Evolutionary conservation across 2,329 filamentous ascomycete species (phyloP).

Genomic region (Pseudogymnoascus sp.): DNA sequence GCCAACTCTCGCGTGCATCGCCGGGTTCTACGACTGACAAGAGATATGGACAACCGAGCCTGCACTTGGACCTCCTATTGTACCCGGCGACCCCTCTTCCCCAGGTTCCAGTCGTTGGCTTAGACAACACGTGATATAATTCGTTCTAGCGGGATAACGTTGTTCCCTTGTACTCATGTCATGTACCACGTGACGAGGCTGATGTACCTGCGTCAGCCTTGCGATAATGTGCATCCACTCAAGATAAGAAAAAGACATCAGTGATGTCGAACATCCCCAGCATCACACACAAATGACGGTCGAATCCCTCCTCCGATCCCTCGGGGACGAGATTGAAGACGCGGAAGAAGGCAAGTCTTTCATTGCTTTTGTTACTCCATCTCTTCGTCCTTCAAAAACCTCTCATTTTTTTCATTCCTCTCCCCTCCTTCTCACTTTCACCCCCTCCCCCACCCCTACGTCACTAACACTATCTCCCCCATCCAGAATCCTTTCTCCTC

Average conservation of each 20-base stretch:
- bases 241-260: background rate
- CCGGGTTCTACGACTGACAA: background rate
- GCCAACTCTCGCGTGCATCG: background rate
- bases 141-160: background rate
- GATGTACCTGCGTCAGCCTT: too few relatives aligned
- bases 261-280: background rate
- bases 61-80: background rate
- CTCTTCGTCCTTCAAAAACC: background rate
- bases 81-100: background rate
- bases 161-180: too few relatives aligned
- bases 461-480: background rate
- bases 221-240: too few relatives aligned
- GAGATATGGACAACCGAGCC: background rate
- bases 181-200: conserved; percentile 4
- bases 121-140: background rate
- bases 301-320: conserved; percentile 29
- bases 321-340: conserved; percentile 45
- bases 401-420: conserved; percentile 1
- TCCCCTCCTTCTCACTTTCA: background rate
- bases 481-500: conserved; percentile 73
- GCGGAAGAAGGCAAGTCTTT: conserved; percentile 48
- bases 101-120: background rate
- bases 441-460: background rate
- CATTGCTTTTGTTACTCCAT: background rate
- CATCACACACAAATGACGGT: conserved; percentile 22